phyloP scores from a whole-genome alignment of 2,329 filamentous ascomycete genomes.

The Paraphaeosphaeria sporulosa region DNA sequence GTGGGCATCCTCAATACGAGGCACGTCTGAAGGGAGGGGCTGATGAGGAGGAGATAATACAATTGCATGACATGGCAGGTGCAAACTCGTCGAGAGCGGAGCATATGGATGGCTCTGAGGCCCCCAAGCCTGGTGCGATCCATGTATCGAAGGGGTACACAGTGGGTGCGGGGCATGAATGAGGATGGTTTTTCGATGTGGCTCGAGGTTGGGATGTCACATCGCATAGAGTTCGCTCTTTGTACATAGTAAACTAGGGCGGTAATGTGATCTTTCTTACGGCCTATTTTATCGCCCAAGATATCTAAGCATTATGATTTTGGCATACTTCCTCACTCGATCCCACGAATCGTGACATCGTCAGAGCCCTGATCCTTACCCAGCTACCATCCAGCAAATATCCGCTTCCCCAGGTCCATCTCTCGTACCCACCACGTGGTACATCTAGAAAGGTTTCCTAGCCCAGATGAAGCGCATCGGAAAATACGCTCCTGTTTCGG shows the following conservation, averaged over 20 bases:
- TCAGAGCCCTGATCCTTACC: not conserved
- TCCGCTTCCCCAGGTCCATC: not conserved
- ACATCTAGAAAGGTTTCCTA: conserved; percentile 5
- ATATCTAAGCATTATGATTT: not conserved
- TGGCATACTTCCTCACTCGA: not conserved
- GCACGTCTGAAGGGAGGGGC: not conserved
- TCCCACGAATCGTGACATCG: not conserved
- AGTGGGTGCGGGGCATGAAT: not conserved
- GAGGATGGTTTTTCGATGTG: not conserved
- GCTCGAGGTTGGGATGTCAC: not conserved
- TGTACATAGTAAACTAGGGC: not conserved
- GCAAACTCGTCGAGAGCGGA: not conserved
- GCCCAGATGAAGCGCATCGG: conserved; percentile 19
- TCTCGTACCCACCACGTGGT: not conserved
- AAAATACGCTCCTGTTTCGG: conserved; percentile 13
- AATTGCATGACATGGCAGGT: conserved; percentile 7
- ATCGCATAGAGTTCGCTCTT: not conserved
- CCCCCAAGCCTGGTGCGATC: not conserved
- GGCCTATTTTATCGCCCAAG: not conserved
- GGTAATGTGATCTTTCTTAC: not conserved
- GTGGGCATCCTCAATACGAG: not conserved
- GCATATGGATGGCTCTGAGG: not conserved
- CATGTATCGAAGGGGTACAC: conserved; percentile 3
- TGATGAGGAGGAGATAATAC: conserved; percentile 5
- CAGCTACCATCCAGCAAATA: not conserved